Conservation (phyloP, 805 yeast genomes). For the Monosporozyma aquatica region DNA sequence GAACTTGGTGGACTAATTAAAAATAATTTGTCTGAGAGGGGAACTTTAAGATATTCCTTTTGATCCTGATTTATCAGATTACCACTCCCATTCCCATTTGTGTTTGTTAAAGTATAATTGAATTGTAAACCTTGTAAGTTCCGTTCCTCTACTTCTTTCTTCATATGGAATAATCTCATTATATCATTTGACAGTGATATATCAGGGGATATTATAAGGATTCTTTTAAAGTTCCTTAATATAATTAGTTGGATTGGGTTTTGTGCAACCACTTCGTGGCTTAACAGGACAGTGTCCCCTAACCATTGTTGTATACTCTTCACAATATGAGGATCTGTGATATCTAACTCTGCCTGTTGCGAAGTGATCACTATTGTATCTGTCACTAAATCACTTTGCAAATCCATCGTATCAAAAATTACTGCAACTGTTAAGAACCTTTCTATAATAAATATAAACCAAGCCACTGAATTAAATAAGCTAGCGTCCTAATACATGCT, state of each 20-base stretch:
- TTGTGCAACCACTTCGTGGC: conserved; percentile 9
- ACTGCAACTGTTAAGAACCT: too few species aligned
- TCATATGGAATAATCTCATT: neutral
- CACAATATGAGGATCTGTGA: conserved; percentile 6
- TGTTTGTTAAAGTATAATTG: conserved; percentile 14
- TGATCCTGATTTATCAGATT: neutral
- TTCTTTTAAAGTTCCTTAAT: conserved; percentile 17
- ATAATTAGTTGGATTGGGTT: conserved; percentile 21
- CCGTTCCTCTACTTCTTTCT: neutral
- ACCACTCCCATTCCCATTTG: neutral
- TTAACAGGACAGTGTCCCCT: conserved; percentile 10
- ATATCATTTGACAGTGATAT: conserved; percentile 8
- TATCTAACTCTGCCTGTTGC: conserved; percentile 3
- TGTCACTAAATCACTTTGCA: conserved; percentile 7
- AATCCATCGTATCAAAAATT: neutral
- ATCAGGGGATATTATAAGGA: conserved; percentile 18
- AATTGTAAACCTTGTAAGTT: conserved; percentile 5
- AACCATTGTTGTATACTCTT: conserved; percentile 16
- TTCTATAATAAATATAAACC: too few species aligned
- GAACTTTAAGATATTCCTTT: conserved; percentile 26
- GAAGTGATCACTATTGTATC: conserved; percentile 23
- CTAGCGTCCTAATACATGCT: too few species aligned
- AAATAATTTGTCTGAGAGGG: conserved; percentile 29
- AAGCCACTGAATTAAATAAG: too few species aligned
- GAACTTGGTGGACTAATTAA: conserved; percentile 36